Evolutionary conservation across 768 basidiomycete species (phyloP).

Genomic region (Dacryopinax primogenitus): DNA sequence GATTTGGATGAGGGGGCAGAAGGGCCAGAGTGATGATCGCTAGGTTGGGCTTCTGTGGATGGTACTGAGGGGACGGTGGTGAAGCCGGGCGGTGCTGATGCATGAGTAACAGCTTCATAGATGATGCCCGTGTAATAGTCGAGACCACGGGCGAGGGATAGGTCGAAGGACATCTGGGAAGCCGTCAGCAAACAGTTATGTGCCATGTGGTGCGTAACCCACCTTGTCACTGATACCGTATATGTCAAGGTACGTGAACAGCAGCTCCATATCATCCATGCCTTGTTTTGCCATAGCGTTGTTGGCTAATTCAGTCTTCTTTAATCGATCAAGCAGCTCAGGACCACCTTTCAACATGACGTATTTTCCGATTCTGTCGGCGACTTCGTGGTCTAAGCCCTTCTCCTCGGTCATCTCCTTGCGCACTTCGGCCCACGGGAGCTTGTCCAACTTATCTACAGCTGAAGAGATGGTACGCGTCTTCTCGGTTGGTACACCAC

Average conservation of each 20-base stretch:
- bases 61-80: constrained; percentile 40
- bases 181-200: too few species aligned
- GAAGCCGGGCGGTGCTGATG: constrained; percentile 83
- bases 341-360: constrained; percentile 87
- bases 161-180: constrained; percentile 78
- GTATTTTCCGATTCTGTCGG: constrained; percentile 93
- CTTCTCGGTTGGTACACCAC: constrained; percentile 83
- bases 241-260: constrained; percentile 71
- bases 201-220: constrained; percentile 12
- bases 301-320: constrained; percentile 51
- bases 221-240: constrained; percentile 73
- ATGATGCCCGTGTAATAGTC: constrained; percentile 99
- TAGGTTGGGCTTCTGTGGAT: constrained; percentile 23
- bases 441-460: constrained; percentile 97
- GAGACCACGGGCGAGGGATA: constrained; percentile 91
- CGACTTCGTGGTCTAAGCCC: constrained; percentile 61
- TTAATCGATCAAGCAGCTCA: constrained; percentile 58
- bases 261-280: constrained; percentile 67
- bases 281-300: constrained; percentile 71
- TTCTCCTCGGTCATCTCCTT: constrained; percentile 97
- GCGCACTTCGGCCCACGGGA: constrained; percentile 82
- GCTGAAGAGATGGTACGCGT: constrained; percentile 88
- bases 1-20: constrained; percentile 27
- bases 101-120: constrained; percentile 89
- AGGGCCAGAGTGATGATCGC: background rate